phyloP scores from a whole-genome alignment of 345 rosid genomes.

The Eucalyptus brandiana region DNA sequence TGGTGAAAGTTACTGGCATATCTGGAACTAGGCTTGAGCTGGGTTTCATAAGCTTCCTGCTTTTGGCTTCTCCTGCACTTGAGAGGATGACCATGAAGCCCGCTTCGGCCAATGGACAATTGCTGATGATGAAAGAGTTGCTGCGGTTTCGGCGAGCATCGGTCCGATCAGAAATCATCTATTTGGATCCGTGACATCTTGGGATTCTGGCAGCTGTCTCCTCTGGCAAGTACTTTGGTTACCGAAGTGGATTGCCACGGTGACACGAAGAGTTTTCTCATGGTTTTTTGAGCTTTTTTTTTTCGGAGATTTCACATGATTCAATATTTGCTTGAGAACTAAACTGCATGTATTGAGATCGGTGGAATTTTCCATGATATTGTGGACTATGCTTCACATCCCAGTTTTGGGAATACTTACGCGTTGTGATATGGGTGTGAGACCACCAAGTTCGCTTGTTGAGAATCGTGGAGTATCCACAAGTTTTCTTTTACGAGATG shows the following conservation, averaged over 20 bases:
- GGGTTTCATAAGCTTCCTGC: slow-evolving; percentile 46
- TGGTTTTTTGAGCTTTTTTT: background rate
- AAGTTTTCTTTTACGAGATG: background rate
- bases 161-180: slow-evolving; percentile 32
- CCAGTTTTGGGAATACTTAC: background rate
- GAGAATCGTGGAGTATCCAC: background rate
- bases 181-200: slow-evolving; percentile 27
- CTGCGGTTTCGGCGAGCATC: slow-evolving; percentile 53
- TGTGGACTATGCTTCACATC: background rate
- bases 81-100: slow-evolving; percentile 54
- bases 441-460: background rate
- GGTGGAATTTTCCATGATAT: background rate
- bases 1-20: slow-evolving; percentile 30
- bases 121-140: slow-evolving; percentile 42
- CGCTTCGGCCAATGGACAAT: slow-evolving; percentile 19
- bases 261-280: background rate
- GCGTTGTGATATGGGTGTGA: background rate
- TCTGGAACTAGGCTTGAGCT: slow-evolving; percentile 35
- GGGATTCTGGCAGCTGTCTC: background rate
- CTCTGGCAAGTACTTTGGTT: background rate
- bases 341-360: background rate
- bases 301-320: background rate
- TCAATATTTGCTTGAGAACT: background rate
- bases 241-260: background rate
- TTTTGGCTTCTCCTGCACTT: slow-evolving; percentile 42